Percentiles rank a stretch among this genome's conserved stretches.
Evolutionary conservation across 1,284 basidiomycete genomes (phyloP).

Genomic region (Ceratobasidium sp.): DNA sequence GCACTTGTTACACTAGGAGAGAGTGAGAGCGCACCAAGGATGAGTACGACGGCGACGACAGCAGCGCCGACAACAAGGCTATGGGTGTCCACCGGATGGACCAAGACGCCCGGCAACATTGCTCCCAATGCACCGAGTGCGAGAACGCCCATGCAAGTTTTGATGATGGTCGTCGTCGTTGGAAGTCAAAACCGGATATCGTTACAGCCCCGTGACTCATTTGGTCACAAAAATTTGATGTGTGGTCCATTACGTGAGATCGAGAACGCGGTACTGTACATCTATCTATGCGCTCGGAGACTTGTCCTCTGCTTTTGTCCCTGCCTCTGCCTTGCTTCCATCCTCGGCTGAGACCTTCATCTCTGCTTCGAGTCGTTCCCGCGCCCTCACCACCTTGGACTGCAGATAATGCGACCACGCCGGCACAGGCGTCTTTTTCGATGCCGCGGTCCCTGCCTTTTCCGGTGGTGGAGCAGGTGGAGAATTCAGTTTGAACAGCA

Average conservation of each 20-base stretch:
- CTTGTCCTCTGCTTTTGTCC: neutral
- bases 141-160: constrained; percentile 29
- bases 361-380: constrained; percentile 94
- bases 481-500: constrained; percentile 88
- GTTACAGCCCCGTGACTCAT: constrained; percentile 11
- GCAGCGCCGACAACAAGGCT: constrained; percentile 14
- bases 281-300: constrained; percentile 26
- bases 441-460: constrained; percentile 48
- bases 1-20: constrained; percentile 38
- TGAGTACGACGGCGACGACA: constrained; percentile 66
- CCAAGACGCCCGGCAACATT: constrained; percentile 48
- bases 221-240: constrained; percentile 34
- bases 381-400: constrained; percentile 93
- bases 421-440: constrained; percentile 51
- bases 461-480: constrained; percentile 63
- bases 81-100: constrained; percentile 57
- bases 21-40: constrained; percentile 65
- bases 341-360: constrained; percentile 55
- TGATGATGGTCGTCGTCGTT: constrained; percentile 35
- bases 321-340: constrained; percentile 8
- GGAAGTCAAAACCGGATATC: constrained; percentile 1
- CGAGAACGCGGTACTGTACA: constrained; percentile 17
- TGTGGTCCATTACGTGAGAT: constrained; percentile 31
- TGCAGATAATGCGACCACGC: constrained; percentile 90
- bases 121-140: constrained; percentile 34